phyloP scores from a whole-genome alignment of 306 rosid species.

The Morella rubra region DNA sequence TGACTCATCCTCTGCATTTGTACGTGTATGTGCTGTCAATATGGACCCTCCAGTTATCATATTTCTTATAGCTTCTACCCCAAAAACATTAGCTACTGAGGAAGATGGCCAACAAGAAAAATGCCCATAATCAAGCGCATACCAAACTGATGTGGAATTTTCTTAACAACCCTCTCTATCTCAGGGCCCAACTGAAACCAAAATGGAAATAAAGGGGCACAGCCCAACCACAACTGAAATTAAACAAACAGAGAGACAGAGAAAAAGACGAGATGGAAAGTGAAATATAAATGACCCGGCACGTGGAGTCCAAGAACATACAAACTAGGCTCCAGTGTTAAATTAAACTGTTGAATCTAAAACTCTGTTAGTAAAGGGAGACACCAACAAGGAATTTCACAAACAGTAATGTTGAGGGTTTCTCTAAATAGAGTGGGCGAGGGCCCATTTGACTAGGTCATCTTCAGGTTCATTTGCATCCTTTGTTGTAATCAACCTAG shows the following conservation, averaged over 20 bases:
- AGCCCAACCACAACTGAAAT: too few species aligned
- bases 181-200: background rate
- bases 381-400: background rate
- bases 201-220: too few species aligned
- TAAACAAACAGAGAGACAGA: too few species aligned
- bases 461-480: background rate
- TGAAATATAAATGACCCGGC: too few species aligned
- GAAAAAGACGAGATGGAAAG: too few species aligned
- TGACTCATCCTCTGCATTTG: background rate
- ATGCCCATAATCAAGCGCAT: background rate
- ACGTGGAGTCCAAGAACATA: too few species aligned
- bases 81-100: background rate
- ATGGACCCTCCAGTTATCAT: background rate
- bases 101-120: background rate
- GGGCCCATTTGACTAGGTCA: background rate
- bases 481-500: background rate
- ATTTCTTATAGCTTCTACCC: background rate
- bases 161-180: background rate
- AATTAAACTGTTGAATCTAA: too few species aligned
- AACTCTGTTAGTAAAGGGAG: too few species aligned
- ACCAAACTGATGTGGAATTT: background rate
- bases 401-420: background rate
- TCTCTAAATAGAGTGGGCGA: background rate
- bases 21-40: too few species aligned
- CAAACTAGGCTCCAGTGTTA: too few species aligned